Conservation (phyloP, 306 rosid genomes). For the Aeschynomene evenia region DNA sequence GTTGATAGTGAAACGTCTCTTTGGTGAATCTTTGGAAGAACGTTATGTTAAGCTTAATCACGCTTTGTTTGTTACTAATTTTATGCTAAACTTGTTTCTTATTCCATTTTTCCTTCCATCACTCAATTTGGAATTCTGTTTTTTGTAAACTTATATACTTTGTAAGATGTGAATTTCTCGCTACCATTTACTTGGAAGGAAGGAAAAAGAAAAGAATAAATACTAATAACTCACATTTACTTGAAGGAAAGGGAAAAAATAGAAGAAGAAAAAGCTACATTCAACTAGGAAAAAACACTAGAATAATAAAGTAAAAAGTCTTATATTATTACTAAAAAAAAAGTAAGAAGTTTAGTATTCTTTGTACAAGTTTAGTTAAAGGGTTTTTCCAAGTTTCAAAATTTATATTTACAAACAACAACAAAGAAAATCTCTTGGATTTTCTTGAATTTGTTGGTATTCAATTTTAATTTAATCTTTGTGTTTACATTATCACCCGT, state of each 20-base stretch:
- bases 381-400: neutral
- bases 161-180: neutral
- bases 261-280: neutral
- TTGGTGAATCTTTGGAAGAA: conserved; percentile 61
- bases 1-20: conserved; percentile 31
- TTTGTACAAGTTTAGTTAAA: neutral
- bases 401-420: neutral
- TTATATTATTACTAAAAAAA: neutral
- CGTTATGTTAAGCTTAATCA: conserved; percentile 33
- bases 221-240: neutral
- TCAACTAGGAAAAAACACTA: neutral
- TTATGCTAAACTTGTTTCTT: neutral
- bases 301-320: neutral
- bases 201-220: neutral
- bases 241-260: neutral
- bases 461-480: neutral
- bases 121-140: conserved; percentile 1
- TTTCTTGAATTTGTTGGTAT: neutral
- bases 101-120: conserved; percentile 9
- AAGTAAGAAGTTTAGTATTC: neutral
- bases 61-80: conserved; percentile 5
- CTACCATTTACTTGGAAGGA: conserved; percentile 9
- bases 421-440: neutral
- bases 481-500: neutral
- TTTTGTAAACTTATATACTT: neutral